These are phyloP conservation scores for Funneliformis mosseae DNA, from an alignment of 192 early-diverging fungal genomes.

Conservation along the genomic window DNA sequence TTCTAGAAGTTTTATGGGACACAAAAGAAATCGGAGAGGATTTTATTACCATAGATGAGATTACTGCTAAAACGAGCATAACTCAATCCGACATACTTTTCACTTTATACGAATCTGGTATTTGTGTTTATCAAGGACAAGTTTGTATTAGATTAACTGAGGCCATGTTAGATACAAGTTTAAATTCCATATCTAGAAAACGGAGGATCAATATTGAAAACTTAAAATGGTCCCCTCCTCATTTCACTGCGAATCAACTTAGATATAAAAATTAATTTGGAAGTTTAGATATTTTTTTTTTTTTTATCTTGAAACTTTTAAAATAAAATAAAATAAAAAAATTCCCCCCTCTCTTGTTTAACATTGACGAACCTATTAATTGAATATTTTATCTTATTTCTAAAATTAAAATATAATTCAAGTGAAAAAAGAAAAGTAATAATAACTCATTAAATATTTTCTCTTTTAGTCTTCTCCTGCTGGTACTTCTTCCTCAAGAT, in stretches of 20 bases:
- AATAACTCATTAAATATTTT: background rate
- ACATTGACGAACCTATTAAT: too few species aligned
- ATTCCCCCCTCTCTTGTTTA: too few species aligned
- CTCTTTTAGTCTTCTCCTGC: constrained; percentile 75
- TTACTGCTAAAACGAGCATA: background rate
- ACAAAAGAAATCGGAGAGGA: background rate
- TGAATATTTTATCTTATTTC: too few species aligned
- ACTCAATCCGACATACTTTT: background rate
- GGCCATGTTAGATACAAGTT: background rate
- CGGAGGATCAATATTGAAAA: background rate
- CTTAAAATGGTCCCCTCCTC: background rate
- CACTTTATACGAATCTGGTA: background rate
- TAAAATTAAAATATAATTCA: background rate
- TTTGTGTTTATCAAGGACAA: background rate
- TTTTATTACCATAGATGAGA: background rate
- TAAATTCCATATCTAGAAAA: background rate
- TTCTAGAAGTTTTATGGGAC: constrained; percentile 68
- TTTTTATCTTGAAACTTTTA: too few species aligned
- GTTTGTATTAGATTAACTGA: background rate
- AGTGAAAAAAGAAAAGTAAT: background rate
- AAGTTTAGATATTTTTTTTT: background rate
- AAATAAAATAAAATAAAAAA: too few species aligned
- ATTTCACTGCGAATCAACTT: background rate
- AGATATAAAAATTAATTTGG: background rate
- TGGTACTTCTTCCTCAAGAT: constrained; percentile 96